Evolutionary conservation across 1,284 basidiomycete genomes (phyloP).

Genomic region (Puccinia horiana): DNA sequence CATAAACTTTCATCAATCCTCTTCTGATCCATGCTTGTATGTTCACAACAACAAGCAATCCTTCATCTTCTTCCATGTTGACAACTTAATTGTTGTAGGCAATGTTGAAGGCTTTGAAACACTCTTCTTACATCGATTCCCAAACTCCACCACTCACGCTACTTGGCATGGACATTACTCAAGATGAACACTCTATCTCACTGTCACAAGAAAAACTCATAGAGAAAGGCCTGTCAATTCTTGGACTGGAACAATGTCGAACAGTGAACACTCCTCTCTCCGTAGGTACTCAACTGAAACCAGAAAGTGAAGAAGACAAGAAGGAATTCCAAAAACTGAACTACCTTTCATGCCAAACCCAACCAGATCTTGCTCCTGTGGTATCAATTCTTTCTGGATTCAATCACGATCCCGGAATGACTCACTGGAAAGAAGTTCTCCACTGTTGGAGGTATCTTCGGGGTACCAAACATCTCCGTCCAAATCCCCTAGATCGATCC

Average conservation of each 20-base stretch:
- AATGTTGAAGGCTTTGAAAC: not conserved
- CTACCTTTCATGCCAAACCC: not conserved
- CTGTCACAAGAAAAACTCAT: constrained; percentile 1
- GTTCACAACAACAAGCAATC: not conserved
- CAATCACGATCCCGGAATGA: not conserved
- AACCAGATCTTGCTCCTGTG: not conserved
- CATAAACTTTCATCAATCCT: not conserved
- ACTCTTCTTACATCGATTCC: not conserved
- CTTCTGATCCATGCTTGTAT: not conserved
- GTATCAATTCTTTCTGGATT: not conserved
- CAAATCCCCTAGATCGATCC: not conserved
- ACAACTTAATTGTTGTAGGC: not conserved
- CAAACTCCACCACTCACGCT: not conserved
- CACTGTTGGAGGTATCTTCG: not conserved
- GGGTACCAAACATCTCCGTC: not conserved
- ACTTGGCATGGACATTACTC: not conserved
- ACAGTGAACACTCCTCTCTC: not conserved
- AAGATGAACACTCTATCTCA: not conserved
- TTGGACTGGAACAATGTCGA: not conserved
- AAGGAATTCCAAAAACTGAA: not conserved
- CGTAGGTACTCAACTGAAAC: not conserved
- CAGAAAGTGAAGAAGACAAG: not conserved
- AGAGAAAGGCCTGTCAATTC: not conserved
- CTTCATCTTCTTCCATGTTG: no score
- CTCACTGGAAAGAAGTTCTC: not conserved